Percentiles rank a stretch among this genome's conserved stretches.
phyloP scores from a whole-genome alignment of 306 rosid genomes.

The Myrica gale region DNA sequence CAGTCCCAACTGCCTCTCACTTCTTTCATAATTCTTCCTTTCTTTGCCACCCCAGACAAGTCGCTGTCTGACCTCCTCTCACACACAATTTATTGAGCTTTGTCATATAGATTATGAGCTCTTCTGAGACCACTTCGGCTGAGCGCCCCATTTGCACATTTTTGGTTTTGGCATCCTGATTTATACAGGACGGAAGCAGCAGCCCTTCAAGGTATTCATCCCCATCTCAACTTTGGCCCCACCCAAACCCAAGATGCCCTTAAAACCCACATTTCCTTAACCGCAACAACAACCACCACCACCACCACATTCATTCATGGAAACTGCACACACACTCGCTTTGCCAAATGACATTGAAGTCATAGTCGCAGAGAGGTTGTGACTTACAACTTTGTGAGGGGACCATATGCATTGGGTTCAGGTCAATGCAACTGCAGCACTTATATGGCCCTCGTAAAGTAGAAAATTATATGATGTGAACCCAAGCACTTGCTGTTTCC shows the following conservation, averaged over 20 bases:
- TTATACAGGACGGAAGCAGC: neutral
- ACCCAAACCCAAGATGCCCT: conserved; percentile 30
- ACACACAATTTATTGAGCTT: conserved; percentile 22
- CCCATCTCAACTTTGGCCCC: conserved; percentile 28
- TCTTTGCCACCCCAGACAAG: conserved; percentile 49
- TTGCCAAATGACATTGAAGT: conserved; percentile 67
- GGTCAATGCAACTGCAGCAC: conserved; percentile 59
- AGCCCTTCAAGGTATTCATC: conserved; percentile 4
- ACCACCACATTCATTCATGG: conserved; percentile 32
- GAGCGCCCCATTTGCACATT: neutral
- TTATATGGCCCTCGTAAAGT: conserved; percentile 38
- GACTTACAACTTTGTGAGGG: conserved; percentile 31
- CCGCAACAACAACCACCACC: conserved; percentile 28
- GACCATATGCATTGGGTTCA: conserved; percentile 47
- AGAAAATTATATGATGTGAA: conserved; percentile 48
- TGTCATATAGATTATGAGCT: conserved; percentile 23
- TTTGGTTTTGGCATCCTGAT: neutral
- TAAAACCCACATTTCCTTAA: conserved; percentile 25
- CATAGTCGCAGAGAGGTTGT: conserved; percentile 39
- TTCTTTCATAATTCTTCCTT: conserved; percentile 48
- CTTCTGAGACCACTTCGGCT: conserved; percentile 1
- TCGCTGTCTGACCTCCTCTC: conserved; percentile 45
- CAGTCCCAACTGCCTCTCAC: conserved; percentile 47
- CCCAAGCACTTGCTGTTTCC: conserved; percentile 33
- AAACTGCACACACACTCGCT: conserved; percentile 30